Percentiles rank a stretch among this genome's conserved stretches.
These are phyloP conservation scores for Gliomastix tumulicola DNA, from an alignment of 2,329 filamentous ascomycete genomes.

Conservation along the genomic window DNA sequence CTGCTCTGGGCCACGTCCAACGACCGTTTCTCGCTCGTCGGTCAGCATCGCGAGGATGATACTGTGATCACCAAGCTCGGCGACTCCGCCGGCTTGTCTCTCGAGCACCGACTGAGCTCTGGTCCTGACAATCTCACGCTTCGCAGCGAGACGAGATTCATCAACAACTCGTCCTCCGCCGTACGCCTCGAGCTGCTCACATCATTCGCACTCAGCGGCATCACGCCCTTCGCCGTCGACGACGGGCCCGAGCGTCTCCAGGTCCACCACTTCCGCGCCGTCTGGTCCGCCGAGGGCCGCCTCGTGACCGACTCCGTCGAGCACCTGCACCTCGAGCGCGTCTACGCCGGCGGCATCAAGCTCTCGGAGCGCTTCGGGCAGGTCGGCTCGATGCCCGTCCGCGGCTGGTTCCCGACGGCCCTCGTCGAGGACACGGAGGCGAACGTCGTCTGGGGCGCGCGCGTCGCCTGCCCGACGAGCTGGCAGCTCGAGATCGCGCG, in stretches of 20 bases:
- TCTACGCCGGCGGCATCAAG: background rate
- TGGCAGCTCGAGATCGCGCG: no score
- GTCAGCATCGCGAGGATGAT: no score
- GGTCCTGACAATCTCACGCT: no score
- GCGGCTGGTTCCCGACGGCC: background rate
- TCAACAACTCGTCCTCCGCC: background rate
- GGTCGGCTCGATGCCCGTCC: background rate
- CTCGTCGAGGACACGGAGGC: background rate
- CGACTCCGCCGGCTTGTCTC: no score
- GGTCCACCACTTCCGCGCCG: background rate
- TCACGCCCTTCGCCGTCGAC: background rate
- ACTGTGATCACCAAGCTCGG: no score
- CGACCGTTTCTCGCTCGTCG: no score
- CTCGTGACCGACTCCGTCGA: background rate
- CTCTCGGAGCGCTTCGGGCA: background rate
- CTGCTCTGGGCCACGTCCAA: no score
- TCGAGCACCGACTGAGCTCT: no score
- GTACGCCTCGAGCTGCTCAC: slow-evolving; percentile 1
- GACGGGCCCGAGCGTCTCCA: background rate
- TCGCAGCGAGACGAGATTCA: no score
- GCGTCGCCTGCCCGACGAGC: background rate
- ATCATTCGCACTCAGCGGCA: background rate
- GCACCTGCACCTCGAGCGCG: background rate
- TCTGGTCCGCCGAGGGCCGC: background rate
- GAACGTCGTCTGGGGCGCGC: background rate